Evolutionary conservation across 2,329 filamentous ascomycete genomes (phyloP).

Genomic region (Davidsoniella eucalypti): DNA sequence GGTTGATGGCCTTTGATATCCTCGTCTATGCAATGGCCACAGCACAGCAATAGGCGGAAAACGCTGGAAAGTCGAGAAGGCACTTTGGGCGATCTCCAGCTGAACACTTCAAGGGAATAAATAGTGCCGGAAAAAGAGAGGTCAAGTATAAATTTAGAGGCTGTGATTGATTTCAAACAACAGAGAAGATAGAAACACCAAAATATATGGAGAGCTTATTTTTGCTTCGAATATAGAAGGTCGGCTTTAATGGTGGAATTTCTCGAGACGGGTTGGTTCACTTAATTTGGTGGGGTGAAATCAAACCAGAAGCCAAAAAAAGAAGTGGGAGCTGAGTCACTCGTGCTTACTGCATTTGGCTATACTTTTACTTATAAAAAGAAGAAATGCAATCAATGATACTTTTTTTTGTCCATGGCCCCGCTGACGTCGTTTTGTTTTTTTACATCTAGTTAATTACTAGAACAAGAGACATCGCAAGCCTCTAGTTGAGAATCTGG

Average conservation of each 20-base stretch:
- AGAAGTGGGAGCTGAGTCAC: conserved; percentile 1
- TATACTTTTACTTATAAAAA: background rate
- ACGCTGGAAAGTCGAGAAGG: background rate
- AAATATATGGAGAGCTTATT: too few species aligned
- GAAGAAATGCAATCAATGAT: background rate
- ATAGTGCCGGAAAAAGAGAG: background rate
- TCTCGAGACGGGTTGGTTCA: too few species aligned
- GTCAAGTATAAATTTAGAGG: background rate
- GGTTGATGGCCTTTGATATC: too few species aligned
- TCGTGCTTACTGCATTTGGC: background rate
- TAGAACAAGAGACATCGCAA: too few species aligned
- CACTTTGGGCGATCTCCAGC: background rate
- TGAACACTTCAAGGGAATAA: background rate
- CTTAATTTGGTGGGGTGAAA: background rate
- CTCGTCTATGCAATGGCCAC: too few species aligned
- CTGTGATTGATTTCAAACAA: too few species aligned
- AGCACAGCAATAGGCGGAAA: too few species aligned
- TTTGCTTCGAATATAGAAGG: too few species aligned
- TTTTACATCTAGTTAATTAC: too few species aligned
- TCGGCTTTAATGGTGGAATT: too few species aligned
- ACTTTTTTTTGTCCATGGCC: background rate
- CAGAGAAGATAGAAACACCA: too few species aligned
- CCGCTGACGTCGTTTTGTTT: conserved; percentile 1
- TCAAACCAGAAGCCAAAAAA: background rate
- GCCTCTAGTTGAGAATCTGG: too few species aligned